Base-by-base conservation (phyloP, 2,329 filamentous ascomycete genomes). In the Boeremia lycopersici region DNA sequence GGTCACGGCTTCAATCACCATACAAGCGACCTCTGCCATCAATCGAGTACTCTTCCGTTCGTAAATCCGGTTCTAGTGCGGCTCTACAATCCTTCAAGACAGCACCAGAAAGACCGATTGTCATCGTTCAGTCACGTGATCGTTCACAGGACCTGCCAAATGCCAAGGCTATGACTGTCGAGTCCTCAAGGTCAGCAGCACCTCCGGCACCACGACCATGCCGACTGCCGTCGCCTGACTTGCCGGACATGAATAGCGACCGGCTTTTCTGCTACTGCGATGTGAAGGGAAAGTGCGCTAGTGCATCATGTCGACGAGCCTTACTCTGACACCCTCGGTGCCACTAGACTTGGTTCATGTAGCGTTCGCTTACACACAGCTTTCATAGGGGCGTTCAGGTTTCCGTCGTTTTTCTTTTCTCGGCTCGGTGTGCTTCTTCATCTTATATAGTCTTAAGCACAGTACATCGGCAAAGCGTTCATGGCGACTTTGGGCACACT, bases 241-340 rank as follows among this genome's bases (percentile, higher is more conserved):
- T 76, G 10, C 52, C 62, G 3, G 64, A 69, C 7, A 23, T 73
- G 10, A 36, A 53, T 2, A 65, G 66, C 2, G 65, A 64, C 15
- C 43, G 46, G 4, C 53, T 59, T 2, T 76, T 76, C 39, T 76
- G 74, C 48, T 53, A 66, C 44, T 76, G 74, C 43, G 70, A 67
- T 48, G 35, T 47, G 1, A 51, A 49, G 19, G 30, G 44, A 15
- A 47, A 53, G 38, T 15, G 57, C 7, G 17, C 57, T 11, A 65
- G 33, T 19, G 43, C 48, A 10, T 57, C 50, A 2, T 70, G 25
- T 34, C 23, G 13, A 30, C 13, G n/a, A 38, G n/a, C 26, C 11
- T 10, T 34, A 4, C 12, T n/a, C 23, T 33, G 19, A 34, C 4
- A 19, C 11, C 2, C 11, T 34, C 28, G n/a, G 0, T 13, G 25